Conservation (phyloP, 306 rosid species). For the Acacia melanoxylon region DNA sequence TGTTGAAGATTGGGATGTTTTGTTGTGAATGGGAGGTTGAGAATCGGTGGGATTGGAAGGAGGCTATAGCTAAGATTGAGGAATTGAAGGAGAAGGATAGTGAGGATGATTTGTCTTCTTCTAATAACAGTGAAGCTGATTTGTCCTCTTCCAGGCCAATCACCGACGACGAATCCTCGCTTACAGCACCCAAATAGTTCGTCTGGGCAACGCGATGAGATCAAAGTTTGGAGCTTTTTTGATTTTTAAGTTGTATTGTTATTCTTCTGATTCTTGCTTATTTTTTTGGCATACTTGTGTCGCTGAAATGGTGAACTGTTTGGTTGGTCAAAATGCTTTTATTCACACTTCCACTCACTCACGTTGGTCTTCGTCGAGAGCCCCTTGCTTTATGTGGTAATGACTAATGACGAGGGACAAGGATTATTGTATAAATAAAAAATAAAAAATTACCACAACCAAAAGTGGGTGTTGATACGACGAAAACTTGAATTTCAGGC, state of each 20-base stretch:
- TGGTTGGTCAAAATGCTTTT: neutral
- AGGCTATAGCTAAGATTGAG: slow-evolving; percentile 57
- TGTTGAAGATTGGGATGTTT: slow-evolving; percentile 68
- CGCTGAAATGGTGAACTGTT: neutral
- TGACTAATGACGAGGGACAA: neutral
- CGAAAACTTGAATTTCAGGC: neutral
- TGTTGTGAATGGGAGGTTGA: slow-evolving; percentile 60
- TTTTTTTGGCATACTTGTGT: neutral
- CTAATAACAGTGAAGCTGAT: slow-evolving; percentile 42
- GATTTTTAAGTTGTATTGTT: no score
- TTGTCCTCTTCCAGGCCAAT: slow-evolving; percentile 29
- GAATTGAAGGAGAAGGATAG: slow-evolving; percentile 58
- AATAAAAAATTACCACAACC: neutral
- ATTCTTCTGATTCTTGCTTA: neutral
- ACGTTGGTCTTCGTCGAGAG: no score
- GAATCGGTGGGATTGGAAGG: slow-evolving; percentile 60
- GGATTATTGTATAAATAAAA: neutral
- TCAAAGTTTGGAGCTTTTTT: neutral
- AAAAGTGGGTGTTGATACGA: no score
- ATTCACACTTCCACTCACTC: neutral
- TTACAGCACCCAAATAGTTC: slow-evolving; percentile 6
- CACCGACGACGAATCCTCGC: slow-evolving; percentile 48
- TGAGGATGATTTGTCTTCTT: slow-evolving; percentile 38
- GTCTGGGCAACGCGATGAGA: neutral
- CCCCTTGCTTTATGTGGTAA: no score